Evolutionary conservation across 192 early-diverging fungal genomes (phyloP), one percentile per base, ranked within the genome.

Genomic region (Rhizophagus sp.): DNA sequence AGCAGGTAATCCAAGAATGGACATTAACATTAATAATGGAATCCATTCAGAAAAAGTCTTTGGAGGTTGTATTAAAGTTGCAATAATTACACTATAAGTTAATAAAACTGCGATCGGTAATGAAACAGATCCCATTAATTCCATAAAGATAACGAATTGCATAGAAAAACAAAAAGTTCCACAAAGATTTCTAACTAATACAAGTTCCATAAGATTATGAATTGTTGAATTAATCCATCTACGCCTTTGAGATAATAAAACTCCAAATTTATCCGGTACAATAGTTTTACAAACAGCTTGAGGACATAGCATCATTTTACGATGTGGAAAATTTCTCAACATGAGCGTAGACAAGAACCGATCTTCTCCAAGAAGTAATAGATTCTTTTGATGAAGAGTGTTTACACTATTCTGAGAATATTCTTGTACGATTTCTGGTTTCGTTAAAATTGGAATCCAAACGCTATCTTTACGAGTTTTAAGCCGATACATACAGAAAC

Each of bases 401-500:
- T 92, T 88, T 36, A 95, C 93, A 33, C 89, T 89, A 81, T 94
- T 94, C 82, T 92, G 90, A 75, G 91, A 88, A 76, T 94, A 95
- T 88, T 93, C 91, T 80, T 93, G 89, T 47, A 96, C 93, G 65
- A 98, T 92, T 85, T 95, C 95, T 11, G 93, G 95, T 81, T 97
- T 95, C 76, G 93, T 91, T 72, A 97, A 86, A 77, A 97, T 90
- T 17, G 96, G 95, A 22, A 96, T 92, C 92, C 93, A 91, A 73
- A 85, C 86, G 36, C 85, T 80, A 65, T 91, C 88, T 83, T 92
- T 93, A 69, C 89, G 90, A 33, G 89, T 94, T 82, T 98, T 98
- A 85, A 98, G 94, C 34, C 97, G 92, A 85, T 97, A 98, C 95
- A 96, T 96, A 88, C 94, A 97, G 90, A 98, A 98, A 83, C 97